Evolutionary conservation across 2,329 filamentous ascomycete genomes (phyloP).

Genomic region (Pestalotiopsis sp.): DNA sequence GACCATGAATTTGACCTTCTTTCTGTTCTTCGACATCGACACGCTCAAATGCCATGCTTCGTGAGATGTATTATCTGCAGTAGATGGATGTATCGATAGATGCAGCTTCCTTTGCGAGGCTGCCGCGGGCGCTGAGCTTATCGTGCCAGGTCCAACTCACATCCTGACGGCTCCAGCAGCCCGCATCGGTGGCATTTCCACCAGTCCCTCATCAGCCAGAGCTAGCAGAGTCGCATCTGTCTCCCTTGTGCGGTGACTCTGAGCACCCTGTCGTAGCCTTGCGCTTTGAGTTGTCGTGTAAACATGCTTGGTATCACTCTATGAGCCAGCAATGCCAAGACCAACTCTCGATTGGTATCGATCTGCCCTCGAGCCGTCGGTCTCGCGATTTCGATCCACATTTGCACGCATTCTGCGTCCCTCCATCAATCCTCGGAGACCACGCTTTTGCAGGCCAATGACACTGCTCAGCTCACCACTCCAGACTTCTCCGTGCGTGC

Average conservation of each 20-base stretch:
- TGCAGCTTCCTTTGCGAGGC: neutral
- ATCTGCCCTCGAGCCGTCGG: slow-evolving; percentile 23
- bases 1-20: neutral
- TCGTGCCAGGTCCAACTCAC: neutral
- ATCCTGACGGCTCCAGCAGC: neutral
- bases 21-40: neutral
- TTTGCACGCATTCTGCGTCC: slow-evolving; percentile 68
- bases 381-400: slow-evolving; percentile 32
- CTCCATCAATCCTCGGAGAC: slow-evolving; percentile 91
- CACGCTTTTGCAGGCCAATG: slow-evolving; percentile 93
- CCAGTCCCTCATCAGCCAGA: neutral
- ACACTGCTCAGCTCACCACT: slow-evolving; percentile 81
- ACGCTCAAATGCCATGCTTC: neutral
- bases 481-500: slow-evolving; percentile 70
- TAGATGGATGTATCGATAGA: neutral
- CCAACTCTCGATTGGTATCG: slow-evolving; percentile 43
- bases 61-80: neutral
- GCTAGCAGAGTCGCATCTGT: neutral
- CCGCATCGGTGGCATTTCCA: neutral
- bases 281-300: neutral
- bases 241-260: neutral
- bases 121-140: too few species aligned
- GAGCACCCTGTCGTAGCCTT: neutral
- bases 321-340: slow-evolving; percentile 55
- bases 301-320: slow-evolving; percentile 17